Conservation (phyloP, 768 basidiomycete genomes). For the Tylopilus intermedius region DNA sequence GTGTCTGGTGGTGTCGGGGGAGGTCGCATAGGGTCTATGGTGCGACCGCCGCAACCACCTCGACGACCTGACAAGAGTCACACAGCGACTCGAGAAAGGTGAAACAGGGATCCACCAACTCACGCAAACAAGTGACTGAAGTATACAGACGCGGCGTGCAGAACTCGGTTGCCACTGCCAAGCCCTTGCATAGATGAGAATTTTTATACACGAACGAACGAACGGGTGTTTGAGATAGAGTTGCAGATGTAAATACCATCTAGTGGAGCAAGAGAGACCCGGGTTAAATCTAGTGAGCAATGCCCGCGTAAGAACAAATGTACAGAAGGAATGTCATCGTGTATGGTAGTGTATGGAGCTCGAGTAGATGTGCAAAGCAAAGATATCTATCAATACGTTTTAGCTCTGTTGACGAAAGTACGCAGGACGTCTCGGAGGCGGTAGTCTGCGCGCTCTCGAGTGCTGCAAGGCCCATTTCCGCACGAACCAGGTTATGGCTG, state of each 20-base stretch:
- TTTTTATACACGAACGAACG: not conserved
- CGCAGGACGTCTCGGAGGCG: slow-evolving; percentile 22
- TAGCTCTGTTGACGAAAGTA: slow-evolving; percentile 15
- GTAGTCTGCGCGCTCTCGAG: slow-evolving; percentile 7
- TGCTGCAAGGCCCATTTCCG: slow-evolving; percentile 44
- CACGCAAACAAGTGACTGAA: too few relatives aligned
- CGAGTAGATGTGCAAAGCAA: not conserved
- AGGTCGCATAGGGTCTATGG: not conserved
- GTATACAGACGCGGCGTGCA: too few relatives aligned
- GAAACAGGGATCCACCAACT: too few relatives aligned
- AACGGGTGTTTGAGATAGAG: not conserved
- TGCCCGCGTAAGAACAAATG: not conserved
- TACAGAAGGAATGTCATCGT: not conserved
- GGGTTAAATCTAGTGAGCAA: not conserved
- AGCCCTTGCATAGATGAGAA: too few relatives aligned
- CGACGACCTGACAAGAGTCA: too few relatives aligned
- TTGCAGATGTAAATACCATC: not conserved
- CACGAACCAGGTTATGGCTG: slow-evolving; percentile 40
- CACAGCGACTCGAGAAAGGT: too few relatives aligned
- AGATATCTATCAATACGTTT: not conserved
- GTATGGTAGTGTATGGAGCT: not conserved
- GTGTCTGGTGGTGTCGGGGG: too few relatives aligned
- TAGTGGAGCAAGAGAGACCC: not conserved
- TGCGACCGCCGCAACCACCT: too few relatives aligned
- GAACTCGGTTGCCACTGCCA: too few relatives aligned